Evolutionary conservation across 495 filamentous ascomycete species (phyloP), one percentile per base, ranked within the genome.

Genomic region (Penicillium waksmanii): DNA sequence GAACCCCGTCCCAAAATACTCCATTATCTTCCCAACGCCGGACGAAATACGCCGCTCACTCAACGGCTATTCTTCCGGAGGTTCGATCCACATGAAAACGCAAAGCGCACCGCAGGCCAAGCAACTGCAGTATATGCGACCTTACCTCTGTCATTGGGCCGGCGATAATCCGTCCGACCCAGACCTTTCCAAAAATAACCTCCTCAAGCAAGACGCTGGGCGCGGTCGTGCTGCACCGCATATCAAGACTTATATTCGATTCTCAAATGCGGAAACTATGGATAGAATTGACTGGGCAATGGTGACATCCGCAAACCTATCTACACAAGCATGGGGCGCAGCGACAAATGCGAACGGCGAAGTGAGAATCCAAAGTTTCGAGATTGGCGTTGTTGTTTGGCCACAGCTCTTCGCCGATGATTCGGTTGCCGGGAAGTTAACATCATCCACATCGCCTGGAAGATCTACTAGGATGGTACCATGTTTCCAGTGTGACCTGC

Each of bases 321-420:
- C 90, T 0, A 96, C 86, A 55, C 93, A 96, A 68, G 93, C 93
- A 0, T 97, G 93, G 93, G 93, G 93, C n/a, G 83, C 85, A 15
- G 77, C 75, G 15, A 49, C 70, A 7, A 84, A 82, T 54, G 62
- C 72, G 7, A 66, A 71, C 11, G 84, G 84, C 3, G 83, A 90
- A 65, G 79, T 91, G 10, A 80, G 85, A 15, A 83, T 96, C 19
- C 87, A 85, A 60, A 95, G 90, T 38, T 97, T 89, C 74, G 93
- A 97, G 71, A 82, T 92, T 44, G 93, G 93, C 0, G 91, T 97
- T 5, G 65, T 96, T 34, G 85, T 96, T 1, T 95, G 92, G 90
- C 93, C 93, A 3, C 83, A 73, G 38, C 68, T 97, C 35, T 89
- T 87, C 51, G 25, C 31, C 8, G 52, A 58, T 25, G 54, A 50